Evolutionary conservation across 148 eudicot species (phyloP).

Genomic region (Mesembryanthemum crystallinum): DNA sequence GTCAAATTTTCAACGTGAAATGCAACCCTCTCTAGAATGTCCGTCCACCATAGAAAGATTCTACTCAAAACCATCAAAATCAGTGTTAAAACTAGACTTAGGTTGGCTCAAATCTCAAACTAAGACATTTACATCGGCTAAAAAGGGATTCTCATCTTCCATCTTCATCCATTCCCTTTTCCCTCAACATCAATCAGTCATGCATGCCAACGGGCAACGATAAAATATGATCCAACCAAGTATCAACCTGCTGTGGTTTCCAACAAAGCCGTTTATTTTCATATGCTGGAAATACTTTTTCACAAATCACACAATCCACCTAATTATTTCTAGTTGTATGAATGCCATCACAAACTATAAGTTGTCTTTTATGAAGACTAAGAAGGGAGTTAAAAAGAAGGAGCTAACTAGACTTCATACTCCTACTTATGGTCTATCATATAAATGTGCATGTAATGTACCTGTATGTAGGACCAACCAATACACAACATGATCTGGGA

Average conservation of each 20-base stretch:
- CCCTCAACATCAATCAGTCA: not conserved
- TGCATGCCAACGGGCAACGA: not conserved
- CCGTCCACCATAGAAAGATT: too few species aligned
- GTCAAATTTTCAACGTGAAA: too few species aligned
- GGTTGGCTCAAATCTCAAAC: too few species aligned
- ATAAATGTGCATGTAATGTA: conserved; percentile 16
- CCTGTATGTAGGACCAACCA: conserved; percentile 7
- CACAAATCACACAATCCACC: not conserved
- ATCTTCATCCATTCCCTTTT: too few species aligned
- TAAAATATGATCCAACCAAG: not conserved
- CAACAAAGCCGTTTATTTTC: not conserved
- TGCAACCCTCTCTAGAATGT: too few species aligned
- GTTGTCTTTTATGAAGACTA: not conserved
- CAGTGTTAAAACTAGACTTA: too few species aligned
- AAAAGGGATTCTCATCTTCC: too few species aligned
- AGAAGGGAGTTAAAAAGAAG: not conserved
- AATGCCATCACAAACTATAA: not conserved
- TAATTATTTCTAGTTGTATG: not conserved
- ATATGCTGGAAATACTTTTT: not conserved
- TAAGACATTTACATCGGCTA: too few species aligned
- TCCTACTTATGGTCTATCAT: not conserved
- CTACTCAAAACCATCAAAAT: too few species aligned
- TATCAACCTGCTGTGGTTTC: not conserved
- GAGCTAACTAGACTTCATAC: conserved; percentile 1
- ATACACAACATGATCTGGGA: conserved; percentile 1